Percentiles rank a stretch among this genome's conserved stretches.
Conservation (phyloP, 1,284 basidiomycete species). For the Coniferiporia weirii region DNA sequence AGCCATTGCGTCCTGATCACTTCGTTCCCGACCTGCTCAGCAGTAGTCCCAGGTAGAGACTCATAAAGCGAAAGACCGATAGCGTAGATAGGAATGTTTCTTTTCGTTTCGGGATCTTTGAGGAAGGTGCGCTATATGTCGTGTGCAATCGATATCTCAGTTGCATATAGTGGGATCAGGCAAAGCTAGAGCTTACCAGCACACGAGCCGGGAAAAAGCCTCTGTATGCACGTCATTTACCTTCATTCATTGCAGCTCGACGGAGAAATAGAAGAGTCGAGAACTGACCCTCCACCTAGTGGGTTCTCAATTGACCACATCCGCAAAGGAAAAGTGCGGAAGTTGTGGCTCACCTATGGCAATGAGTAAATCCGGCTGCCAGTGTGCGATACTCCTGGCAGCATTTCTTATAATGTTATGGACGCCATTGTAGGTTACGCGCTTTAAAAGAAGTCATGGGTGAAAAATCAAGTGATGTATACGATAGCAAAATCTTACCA, state of each 20-base stretch:
- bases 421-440: conserved; percentile 79
- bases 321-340: not conserved
- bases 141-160: not conserved
- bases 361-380: conserved; percentile 74
- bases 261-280: conserved; percentile 13
- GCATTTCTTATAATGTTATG: conserved; percentile 71
- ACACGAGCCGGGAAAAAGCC: conserved; percentile 95
- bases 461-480: not conserved
- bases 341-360: conserved; percentile 59
- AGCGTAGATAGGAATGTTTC: conserved; percentile 85
- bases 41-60: conserved; percentile 68
- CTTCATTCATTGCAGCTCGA: conserved; percentile 19
- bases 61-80: conserved; percentile 94
- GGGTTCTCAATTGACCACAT: conserved; percentile 14
- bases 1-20: conserved; percentile 91
- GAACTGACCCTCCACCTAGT: conserved; percentile 71
- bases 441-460: conserved; percentile 21
- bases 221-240: conserved; percentile 36
- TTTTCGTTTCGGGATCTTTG: conserved; percentile 66
- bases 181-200: conserved; percentile 44
- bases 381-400: conserved; percentile 59
- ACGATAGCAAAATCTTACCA: not conserved
- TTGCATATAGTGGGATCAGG: conserved; percentile 3
- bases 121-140: conserved; percentile 72
- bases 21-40: conserved; percentile 76